Conservation (phyloP, 2,329 filamentous ascomycete species). For the Cadophora malorum region DNA sequence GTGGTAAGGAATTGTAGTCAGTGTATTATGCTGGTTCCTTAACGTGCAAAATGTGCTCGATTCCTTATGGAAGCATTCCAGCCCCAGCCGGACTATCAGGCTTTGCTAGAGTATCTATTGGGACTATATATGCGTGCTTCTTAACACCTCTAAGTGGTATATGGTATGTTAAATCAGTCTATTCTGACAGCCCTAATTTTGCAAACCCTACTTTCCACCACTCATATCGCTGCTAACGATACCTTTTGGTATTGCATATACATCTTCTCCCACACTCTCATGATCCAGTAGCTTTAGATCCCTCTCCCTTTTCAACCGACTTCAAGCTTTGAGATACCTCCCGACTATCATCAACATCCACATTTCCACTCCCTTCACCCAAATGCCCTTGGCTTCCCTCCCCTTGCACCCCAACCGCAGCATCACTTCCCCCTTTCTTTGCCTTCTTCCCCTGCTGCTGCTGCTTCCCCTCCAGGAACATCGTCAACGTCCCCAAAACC, state of each 20-base stretch:
- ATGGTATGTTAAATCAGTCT: not conserved
- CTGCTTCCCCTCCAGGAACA: conserved; percentile 52
- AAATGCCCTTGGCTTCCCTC: conserved; percentile 9
- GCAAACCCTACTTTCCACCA: no score
- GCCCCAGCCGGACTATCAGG: not conserved
- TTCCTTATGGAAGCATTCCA: no score
- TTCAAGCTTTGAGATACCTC: not conserved
- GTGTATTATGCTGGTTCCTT: no score
- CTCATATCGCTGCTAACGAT: no score
- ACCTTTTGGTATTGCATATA: no score
- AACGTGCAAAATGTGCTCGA: no score
- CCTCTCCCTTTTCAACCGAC: not conserved
- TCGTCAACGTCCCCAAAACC: conserved; percentile 51
- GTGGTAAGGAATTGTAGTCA: not conserved
- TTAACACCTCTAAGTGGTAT: not conserved
- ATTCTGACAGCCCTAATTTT: not conserved
- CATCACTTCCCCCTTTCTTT: conserved; percentile 24
- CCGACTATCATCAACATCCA: not conserved
- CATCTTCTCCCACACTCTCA: not conserved
- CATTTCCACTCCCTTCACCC: not conserved
- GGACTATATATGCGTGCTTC: not conserved
- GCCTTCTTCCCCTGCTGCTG: conserved; percentile 13
- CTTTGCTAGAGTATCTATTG: not conserved
- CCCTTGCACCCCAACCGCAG: not conserved
- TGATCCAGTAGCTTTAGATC: not conserved